phyloP scores from a whole-genome alignment of 768 basidiomycete species.

The Tulasnella sp. region DNA sequence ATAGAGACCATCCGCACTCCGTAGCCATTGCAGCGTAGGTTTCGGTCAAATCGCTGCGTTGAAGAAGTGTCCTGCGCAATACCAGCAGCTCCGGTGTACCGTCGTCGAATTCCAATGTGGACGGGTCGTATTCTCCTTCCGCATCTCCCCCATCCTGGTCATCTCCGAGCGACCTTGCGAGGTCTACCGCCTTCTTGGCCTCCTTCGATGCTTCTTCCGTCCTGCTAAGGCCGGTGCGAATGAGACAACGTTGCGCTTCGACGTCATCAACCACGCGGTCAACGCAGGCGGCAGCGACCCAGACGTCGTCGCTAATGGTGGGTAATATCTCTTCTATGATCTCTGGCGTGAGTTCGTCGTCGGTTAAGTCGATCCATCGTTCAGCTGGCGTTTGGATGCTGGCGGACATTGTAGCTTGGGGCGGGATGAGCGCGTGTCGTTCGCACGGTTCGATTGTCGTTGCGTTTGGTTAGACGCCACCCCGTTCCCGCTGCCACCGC shows the following conservation, averaged over 20 bases:
- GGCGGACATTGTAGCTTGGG: slow-evolving; percentile 1
- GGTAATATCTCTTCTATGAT: slow-evolving; percentile 43
- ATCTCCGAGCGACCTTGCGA: slow-evolving; percentile 23
- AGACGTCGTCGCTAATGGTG: slow-evolving; percentile 56
- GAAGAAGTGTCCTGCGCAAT: slow-evolving; percentile 60
- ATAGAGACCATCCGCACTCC: slow-evolving; percentile 28
- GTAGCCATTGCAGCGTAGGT: slow-evolving; percentile 58
- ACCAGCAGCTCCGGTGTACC: slow-evolving; percentile 1
- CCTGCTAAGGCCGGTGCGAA: slow-evolving; percentile 57
- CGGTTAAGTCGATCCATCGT: slow-evolving; percentile 48
- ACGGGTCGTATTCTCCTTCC: slow-evolving; percentile 22
- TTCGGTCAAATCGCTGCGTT: slow-evolving; percentile 58
- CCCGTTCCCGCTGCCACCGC: background rate
- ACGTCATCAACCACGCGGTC: slow-evolving; percentile 59
- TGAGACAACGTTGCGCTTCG: slow-evolving; percentile 47
- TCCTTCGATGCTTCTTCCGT: slow-evolving; percentile 45
- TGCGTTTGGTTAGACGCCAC: background rate
- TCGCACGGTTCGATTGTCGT: background rate
- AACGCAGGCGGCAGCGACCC: slow-evolving; percentile 66
- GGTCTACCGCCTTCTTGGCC: slow-evolving; percentile 25
- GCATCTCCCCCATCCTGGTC: slow-evolving; percentile 21
- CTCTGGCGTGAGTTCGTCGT: slow-evolving; percentile 51
- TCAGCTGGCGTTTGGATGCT: slow-evolving; percentile 5
- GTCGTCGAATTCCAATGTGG: slow-evolving; percentile 17
- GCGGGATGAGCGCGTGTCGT: background rate